Evolutionary conservation across 305 asterid species (phyloP), one percentile per base, ranked within the genome.

Genomic region (Solanum hybrid): DNA sequence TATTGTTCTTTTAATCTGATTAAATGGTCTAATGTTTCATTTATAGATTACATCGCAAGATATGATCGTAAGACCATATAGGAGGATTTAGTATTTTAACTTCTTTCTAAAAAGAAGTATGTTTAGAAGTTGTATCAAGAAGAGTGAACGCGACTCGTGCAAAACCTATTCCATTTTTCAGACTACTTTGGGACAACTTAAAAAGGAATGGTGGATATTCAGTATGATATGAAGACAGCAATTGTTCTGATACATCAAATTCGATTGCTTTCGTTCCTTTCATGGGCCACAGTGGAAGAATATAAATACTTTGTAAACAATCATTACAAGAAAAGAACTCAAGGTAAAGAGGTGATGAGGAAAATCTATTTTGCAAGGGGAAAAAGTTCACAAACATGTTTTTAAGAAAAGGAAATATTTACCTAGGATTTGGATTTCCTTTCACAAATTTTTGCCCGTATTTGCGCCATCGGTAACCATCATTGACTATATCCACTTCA

Each of bases 401-500:
- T 45, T 20, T 51, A 84, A 41, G 73, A 82, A 80, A 92, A 87
- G 89, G 12, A 78, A 83, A 78, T 39, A 89, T 29, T 87, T 95
- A 97, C 99, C 99, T 95, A 24, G 99, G 99, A 90, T 97, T 95
- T 72, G 97, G 96, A 93, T 95, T 97, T 90, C 98, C 98, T 93
- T 97, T 97, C 36, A 97, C 98, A 91, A 97, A 92, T 93, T 97
- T 97, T 95, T 97, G 99, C 87, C 98, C 99, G 37, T 97, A 96
- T 91, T 97, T 97, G 91, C 99, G 98, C 99, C 99, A 97, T 91
- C 99, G 96, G 91, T 94, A 95, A 89, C 98, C 99, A 91, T 97
- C 99, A 90, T 95, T 94, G 77, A 96, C 92, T 89, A 95, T 73
- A 93, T 96, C 99, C 92, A 95, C 97, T 90, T 92, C 98, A 85